Evolutionary conservation across 2,329 filamentous ascomycete genomes (phyloP), one percentile per base, ranked within the genome.

Genomic region (Stachybotrys echinatus): DNA sequence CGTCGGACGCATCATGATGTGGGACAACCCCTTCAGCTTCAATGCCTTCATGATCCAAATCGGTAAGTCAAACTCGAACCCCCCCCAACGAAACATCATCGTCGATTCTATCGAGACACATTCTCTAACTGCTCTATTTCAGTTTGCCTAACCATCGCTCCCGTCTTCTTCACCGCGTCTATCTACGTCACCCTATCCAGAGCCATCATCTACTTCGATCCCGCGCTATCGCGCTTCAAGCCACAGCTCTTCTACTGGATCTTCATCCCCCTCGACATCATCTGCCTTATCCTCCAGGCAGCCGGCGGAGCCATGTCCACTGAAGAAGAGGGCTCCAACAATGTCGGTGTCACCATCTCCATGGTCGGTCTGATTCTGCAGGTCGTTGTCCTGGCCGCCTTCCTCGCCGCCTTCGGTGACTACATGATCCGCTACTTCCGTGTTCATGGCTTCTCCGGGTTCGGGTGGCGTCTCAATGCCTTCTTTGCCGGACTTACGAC

Each of bases 41-140:
- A 60, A 61, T 12, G 80, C 75, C 7, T 88, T 88, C 61, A 74
- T 87, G 61, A 74, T 86, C n/a, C 81, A 88, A 61, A 85, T 86
- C 54, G 70, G 77, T 79, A 60, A 45, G 73, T 65, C 44, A n/a
- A n/a, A n/a, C n/a, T n/a, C n/a, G n/a, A 20, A 31, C 31, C 19
- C 42, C 27, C 37, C 18, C 12, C 2, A 5, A 42, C 21, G 20
- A 12, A 48, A 55, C 22, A 12, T 52, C 17, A 22, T 17, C 20
- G 12, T 23, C 20, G 22, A 7, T 14, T 27, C 19, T n/a, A 45
- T n/a, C 27, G 22, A 45, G 4, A 23, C 22, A 45, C 5, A 6
- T 34, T 34, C 14, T 8, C 27, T 34, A 5, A 34, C 14, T 3
- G n/a, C n/a, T 34, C 3, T 12, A 18, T 12, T 19, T 20, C 46